Evolutionary conservation across 345 rosid species (phyloP).

Genomic region (Heritiera fomes): DNA sequence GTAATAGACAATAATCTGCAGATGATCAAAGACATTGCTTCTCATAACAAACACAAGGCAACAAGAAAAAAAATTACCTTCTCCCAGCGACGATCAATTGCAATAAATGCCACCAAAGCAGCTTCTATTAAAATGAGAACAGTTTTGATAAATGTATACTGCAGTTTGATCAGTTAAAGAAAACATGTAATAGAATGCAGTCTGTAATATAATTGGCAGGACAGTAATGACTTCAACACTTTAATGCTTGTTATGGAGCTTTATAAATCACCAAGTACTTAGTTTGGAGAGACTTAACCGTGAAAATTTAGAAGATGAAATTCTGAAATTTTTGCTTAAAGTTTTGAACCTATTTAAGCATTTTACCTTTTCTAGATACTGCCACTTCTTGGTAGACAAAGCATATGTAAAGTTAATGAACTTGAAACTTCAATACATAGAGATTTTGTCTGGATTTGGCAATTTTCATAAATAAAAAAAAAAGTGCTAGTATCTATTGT

Average conservation of each 20-base stretch:
- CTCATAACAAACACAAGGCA: background rate
- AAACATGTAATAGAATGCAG: conserved; percentile 12
- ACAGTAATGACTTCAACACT: background rate
- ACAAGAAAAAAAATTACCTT: conserved; percentile 46
- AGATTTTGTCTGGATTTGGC: background rate
- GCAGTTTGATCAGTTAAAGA: conserved; percentile 35
- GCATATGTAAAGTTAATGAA: background rate
- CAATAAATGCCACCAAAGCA: conserved; percentile 72
- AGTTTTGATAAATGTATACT: conserved; percentile 74
- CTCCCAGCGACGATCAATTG: conserved; percentile 80
- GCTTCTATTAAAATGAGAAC: conserved; percentile 69
- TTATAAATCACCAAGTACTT: background rate
- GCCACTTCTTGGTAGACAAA: background rate
- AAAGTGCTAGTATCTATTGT: background rate
- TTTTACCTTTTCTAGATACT: background rate
- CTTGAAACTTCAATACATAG: background rate
- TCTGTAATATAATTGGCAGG: background rate
- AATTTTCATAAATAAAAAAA: background rate
- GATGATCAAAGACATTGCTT: background rate
- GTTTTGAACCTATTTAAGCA: conserved; percentile 6
- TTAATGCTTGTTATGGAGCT: background rate
- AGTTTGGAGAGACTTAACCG: background rate
- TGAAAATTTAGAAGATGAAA: background rate
- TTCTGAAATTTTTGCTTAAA: background rate
- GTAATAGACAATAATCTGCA: background rate